Evolutionary conservation across 148 eudicot species (phyloP).

Genomic region (Camellia sinensis): DNA sequence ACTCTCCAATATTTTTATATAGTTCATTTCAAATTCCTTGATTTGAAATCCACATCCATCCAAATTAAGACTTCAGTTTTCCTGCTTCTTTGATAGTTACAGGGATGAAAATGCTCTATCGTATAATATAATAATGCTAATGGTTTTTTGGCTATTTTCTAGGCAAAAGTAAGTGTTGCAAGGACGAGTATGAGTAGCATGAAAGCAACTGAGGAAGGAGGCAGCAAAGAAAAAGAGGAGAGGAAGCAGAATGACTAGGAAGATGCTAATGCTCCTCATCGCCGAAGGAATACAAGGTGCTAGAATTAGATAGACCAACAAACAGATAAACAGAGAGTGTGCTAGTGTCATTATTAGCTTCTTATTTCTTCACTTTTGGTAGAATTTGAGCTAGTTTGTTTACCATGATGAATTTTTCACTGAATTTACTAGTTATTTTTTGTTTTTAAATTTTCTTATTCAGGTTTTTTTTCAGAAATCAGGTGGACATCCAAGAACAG

Average conservation of each 20-base stretch:
- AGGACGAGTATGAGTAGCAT: conserved; percentile 19
- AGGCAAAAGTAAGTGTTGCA: conserved; percentile 37
- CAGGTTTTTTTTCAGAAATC: background rate
- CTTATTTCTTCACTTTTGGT: conserved; percentile 11
- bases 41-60: too few relatives aligned
- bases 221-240: conserved; percentile 49
- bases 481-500: too few relatives aligned
- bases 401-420: conserved; percentile 10
- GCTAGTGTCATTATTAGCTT: background rate
- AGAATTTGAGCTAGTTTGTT: conserved; percentile 11
- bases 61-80: background rate
- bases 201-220: conserved; percentile 38
- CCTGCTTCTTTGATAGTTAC: background rate
- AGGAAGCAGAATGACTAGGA: conserved; percentile 43
- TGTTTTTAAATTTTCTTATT: background rate
- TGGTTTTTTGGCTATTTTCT: conserved; percentile 3
- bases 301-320: conserved; percentile 45
- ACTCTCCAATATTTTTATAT: too few relatives aligned
- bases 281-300: conserved; percentile 67
- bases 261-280: conserved; percentile 54
- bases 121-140: background rate
- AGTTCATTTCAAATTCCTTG: too few relatives aligned
- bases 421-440: conserved; percentile 3
- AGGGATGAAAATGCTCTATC: background rate
- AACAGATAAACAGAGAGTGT: background rate